These are phyloP conservation scores for Penicillium dipodomyicola DNA, from an alignment of 495 filamentous ascomycete genomes.

Conservation along the genomic window DNA sequence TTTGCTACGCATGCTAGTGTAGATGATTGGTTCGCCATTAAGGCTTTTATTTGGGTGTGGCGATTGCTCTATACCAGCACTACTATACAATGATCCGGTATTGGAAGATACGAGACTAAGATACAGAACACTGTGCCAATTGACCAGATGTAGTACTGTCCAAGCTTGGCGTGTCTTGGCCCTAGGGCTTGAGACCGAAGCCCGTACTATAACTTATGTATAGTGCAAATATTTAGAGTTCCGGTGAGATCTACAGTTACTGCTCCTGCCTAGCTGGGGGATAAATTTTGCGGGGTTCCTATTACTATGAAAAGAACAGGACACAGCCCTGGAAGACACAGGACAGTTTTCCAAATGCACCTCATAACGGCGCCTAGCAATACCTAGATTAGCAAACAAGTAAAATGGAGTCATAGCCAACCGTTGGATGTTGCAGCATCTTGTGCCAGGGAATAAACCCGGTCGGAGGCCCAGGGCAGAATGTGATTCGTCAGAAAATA, in stretches of 20 bases:
- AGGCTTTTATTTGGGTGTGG: too few relatives aligned
- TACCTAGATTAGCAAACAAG: background rate
- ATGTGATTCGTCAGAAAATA: constrained; percentile 17
- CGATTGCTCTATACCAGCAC: too few relatives aligned
- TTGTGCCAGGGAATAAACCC: constrained; percentile 8
- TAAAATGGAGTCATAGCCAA: background rate
- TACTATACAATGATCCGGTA: background rate
- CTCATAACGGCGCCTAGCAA: background rate
- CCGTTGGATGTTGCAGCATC: background rate
- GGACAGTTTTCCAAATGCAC: background rate
- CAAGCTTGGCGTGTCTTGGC: background rate
- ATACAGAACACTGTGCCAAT: background rate
- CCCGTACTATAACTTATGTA: too few relatives aligned
- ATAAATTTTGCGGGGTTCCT: too few relatives aligned
- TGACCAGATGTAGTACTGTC: background rate
- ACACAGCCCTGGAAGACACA: background rate
- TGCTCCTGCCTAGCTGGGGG: too few relatives aligned
- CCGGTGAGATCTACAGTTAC: too few relatives aligned
- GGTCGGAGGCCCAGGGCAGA: constrained; percentile 20
- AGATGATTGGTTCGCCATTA: too few relatives aligned
- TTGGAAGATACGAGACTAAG: background rate
- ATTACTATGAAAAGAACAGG: background rate
- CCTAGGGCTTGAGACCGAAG: background rate
- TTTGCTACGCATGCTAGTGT: too few relatives aligned
- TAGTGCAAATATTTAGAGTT: too few relatives aligned